These are phyloP conservation scores for Orbilia quercus DNA, from an alignment of 2,329 filamentous ascomycete genomes.

Conservation along the genomic window DNA sequence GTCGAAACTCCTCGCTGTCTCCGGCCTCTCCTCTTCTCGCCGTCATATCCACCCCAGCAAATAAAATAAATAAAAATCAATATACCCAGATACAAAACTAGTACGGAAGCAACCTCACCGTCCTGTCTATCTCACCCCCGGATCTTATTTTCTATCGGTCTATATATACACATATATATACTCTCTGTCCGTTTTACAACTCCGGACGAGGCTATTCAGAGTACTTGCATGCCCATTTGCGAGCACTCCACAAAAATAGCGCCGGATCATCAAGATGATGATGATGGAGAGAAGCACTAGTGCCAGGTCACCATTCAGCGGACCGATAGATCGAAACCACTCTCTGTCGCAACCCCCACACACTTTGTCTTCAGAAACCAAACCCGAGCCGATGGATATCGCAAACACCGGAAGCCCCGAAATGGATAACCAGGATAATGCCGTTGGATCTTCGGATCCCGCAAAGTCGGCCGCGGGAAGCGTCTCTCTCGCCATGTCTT, in stretches of 20 bases:
- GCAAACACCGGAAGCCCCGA: conserved; percentile 37
- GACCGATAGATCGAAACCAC: conserved; percentile 47
- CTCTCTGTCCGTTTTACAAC: neutral
- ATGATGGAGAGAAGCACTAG: conserved; percentile 57
- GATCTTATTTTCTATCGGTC: conserved; percentile 3
- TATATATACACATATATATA: no score
- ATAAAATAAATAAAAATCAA: no score
- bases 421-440: conserved; percentile 32
- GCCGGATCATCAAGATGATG: conserved; percentile 53
- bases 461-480: conserved; percentile 69
- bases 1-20: neutral
- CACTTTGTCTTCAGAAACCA: conserved; percentile 37
- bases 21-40: neutral
- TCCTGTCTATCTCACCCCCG: no score
- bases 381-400: conserved; percentile 49
- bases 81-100: no score
- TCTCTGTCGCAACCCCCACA: conserved; percentile 49
- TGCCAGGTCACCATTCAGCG: conserved; percentile 55
- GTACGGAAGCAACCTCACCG: no score
- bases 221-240: conserved; percentile 26
- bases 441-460: conserved; percentile 57
- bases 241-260: conserved; percentile 13
- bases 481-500: conserved; percentile 39
- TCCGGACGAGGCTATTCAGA: conserved; percentile 3
- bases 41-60: neutral